A percentile compares a stretch with the other conserved stretches of the same genome.
Evolutionary conservation across 495 filamentous ascomycete species (phyloP).

Genomic region (Beverwykella pulmonaria): DNA sequence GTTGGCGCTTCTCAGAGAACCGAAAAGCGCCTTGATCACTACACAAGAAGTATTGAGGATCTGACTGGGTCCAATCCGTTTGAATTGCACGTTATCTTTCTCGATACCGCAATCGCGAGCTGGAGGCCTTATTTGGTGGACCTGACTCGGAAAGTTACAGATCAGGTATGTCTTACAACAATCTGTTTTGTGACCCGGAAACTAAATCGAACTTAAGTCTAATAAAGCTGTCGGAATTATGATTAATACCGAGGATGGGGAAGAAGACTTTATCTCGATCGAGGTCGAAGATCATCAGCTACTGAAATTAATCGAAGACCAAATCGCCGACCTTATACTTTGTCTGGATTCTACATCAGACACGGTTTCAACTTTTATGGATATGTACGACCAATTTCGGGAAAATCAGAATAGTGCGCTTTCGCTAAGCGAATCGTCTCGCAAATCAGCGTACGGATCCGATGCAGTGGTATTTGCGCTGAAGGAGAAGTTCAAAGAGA

Average conservation of each 20-base stretch:
- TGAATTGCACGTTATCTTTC: conserved; percentile 24
- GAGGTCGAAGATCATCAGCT: conserved; percentile 20
- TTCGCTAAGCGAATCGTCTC: not conserved
- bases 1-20: conserved; percentile 15
- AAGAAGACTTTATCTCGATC: conserved; percentile 20
- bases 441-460: conserved; percentile 4
- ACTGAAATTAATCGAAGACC: conserved; percentile 24
- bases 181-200: not conserved
- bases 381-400: conserved; percentile 24
- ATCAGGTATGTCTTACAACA: conserved; percentile 3
- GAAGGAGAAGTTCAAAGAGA: conserved; percentile 8
- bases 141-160: conserved; percentile 9
- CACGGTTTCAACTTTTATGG: conserved; percentile 11
- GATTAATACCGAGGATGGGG: conserved; percentile 14
- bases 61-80: conserved; percentile 14
- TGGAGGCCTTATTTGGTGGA: conserved; percentile 14
- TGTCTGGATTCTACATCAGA: conserved; percentile 22
- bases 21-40: conserved; percentile 14
- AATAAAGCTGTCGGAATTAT: conserved; percentile 20
- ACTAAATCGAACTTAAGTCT: conserved; percentile 1
- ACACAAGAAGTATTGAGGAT: conserved; percentile 19
- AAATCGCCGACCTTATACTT: conserved; percentile 19
- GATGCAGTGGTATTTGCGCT: conserved; percentile 17
- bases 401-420: not conserved
- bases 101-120: conserved; percentile 19